Evolutionary conservation across 257 asterid species (phyloP).

Genomic region (Solanum chilense): DNA sequence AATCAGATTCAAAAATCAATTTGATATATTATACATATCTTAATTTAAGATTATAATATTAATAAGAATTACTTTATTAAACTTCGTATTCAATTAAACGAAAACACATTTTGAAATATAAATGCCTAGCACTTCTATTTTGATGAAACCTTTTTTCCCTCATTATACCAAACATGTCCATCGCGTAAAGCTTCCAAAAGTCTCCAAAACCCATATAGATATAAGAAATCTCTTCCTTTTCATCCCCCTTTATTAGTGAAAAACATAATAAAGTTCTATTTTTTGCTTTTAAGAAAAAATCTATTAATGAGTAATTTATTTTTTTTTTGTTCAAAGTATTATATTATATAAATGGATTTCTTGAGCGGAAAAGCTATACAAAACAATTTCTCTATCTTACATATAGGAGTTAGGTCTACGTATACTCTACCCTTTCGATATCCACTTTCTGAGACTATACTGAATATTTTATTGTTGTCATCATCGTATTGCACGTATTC

Average conservation of each 20-base stretch:
- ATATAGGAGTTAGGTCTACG: background rate
- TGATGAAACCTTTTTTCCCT: background rate
- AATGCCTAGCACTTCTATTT: background rate
- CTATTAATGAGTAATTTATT: background rate
- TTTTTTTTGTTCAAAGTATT: background rate
- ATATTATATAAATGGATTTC: background rate
- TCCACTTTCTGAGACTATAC: background rate
- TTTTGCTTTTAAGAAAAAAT: background rate
- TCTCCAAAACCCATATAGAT: background rate
- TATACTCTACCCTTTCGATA: fast-evolving
- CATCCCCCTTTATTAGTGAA: background rate
- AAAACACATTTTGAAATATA: background rate
- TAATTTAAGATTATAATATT: background rate
- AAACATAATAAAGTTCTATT: background rate
- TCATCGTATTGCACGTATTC: background rate
- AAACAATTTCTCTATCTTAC: background rate
- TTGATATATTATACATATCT: background rate
- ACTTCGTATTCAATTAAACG: background rate
- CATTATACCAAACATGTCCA: background rate
- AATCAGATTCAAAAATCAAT: background rate
- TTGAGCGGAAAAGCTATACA: background rate
- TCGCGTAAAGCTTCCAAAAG: background rate
- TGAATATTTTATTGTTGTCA: background rate
- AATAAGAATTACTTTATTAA: background rate
- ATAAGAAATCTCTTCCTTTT: background rate